Base-by-base conservation (phyloP, 495 filamentous ascomycete genomes). In the Neurospora intermedia region DNA sequence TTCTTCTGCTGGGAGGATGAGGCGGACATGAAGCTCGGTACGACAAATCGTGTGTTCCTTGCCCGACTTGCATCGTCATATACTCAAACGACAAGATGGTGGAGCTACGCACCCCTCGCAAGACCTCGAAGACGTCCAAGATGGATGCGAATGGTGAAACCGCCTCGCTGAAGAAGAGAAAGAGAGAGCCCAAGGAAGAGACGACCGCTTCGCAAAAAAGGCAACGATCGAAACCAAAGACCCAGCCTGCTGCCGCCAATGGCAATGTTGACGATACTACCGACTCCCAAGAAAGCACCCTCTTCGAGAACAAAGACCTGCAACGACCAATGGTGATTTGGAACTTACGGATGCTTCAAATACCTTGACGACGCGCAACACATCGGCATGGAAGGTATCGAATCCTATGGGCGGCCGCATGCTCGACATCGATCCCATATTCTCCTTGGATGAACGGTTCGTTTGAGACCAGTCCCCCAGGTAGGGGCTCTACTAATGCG, bases 381-480 rank as follows among this genome's bases (percentile, higher is more conserved):
- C 74, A 76, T 54, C 76, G 31, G 69, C 77, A 75, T 93, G 91
- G 91, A 85, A 82, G 54, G 69, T 90, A 20, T 90, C 89, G 9
- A 83, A 86, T 31, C 83, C 90, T 27, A 83, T 90, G 80, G 92
- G 89, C 71, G 92, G 92, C 8, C 84, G 89, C 54, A 91, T 93
- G 82, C 79, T 90, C 43, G 84, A 92, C 76, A 82, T 92, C 71
- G 93, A 97, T 75, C 92, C 94, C 0, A 83, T 93, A 31, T 91
- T 97, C 80, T 90, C 93, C 15, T 74, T 77, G 6, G 92, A 98
- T 82, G 94, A 97, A 81, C 89, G 91, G 93, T 97, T 84, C 76
- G 90, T 82, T 69, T 42, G 40, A 48, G 43, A 43, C 59, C 48
- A 71, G 48, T 18, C 74, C 11, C 70, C 20, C 27, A 6, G 42